phyloP scores from a whole-genome alignment of 129 eudicot genomes.

The Apium graveolens region DNA sequence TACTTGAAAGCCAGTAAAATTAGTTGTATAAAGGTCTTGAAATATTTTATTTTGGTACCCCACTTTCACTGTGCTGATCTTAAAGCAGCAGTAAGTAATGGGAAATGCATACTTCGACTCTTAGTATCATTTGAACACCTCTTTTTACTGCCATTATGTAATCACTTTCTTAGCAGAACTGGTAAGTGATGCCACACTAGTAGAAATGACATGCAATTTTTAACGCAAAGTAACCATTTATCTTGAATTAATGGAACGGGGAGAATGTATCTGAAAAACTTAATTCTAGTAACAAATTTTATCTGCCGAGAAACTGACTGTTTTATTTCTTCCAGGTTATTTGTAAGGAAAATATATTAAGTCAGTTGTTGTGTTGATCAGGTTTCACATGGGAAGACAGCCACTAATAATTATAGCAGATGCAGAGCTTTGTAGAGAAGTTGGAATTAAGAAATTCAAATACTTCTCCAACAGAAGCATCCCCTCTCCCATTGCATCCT shows the following conservation, averaged over 20 bases:
- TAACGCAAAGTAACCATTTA: not conserved
- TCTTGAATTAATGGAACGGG: not conserved
- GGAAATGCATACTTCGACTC: not conserved
- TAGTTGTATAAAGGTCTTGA: not conserved
- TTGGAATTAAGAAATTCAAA: constrained; percentile 88
- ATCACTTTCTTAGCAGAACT: not conserved
- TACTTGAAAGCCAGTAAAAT: not conserved
- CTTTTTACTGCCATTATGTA: not conserved
- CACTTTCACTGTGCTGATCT: not conserved
- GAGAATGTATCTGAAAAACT: not conserved
- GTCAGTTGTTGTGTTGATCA: constrained; percentile 20
- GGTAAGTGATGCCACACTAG: not conserved
- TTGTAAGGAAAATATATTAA: not conserved
- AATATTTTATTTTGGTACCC: not conserved
- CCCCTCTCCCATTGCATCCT: constrained; percentile 86
- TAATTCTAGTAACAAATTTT: not conserved
- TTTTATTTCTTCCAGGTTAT: not conserved
- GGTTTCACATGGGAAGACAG: constrained; percentile 98
- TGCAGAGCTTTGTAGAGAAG: constrained; percentile 86
- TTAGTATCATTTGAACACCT: not conserved
- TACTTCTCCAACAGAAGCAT: constrained; percentile 75
- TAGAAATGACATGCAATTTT: not conserved
- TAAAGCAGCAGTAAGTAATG: not conserved
- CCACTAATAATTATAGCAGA: constrained; percentile 86
- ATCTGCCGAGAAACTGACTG: not conserved